Percentiles rank a stretch among this genome's conserved stretches.
These are phyloP conservation scores for Fusarium verticillioides DNA, from an alignment of 2,329 filamentous ascomycete genomes.

Conservation along the genomic window DNA sequence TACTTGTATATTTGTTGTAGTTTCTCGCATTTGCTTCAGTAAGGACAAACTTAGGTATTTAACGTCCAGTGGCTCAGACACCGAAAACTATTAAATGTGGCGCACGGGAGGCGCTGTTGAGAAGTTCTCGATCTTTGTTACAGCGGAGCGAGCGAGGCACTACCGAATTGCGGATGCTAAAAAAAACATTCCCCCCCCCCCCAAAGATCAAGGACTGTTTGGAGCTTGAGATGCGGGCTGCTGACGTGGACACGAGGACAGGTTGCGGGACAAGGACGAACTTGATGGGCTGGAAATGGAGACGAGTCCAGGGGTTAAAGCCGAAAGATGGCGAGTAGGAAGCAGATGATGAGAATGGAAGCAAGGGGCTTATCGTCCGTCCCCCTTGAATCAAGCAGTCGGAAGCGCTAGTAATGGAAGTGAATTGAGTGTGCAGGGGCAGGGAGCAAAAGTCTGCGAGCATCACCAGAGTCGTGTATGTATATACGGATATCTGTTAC, in stretches of 20 bases:
- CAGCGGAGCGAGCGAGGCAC: constrained; percentile 17
- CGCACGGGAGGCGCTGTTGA: constrained; percentile 18
- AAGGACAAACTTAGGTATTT: neutral
- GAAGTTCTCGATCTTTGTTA: neutral
- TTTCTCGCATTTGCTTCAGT: neutral
- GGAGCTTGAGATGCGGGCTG: constrained; percentile 16
- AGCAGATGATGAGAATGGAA: neutral
- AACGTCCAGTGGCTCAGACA: neutral
- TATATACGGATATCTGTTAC: neutral
- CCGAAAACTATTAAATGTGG: constrained; percentile 10
- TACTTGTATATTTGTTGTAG: neutral
- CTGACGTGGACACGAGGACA: constrained; percentile 39
- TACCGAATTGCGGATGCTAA: constrained; percentile 25
- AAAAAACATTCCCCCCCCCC: neutral
- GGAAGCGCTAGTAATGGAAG: neutral
- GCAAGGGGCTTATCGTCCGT: constrained; percentile 9
- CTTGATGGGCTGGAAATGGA: constrained; percentile 1
- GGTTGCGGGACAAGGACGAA: constrained; percentile 10
- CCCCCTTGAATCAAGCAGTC: constrained; percentile 17
- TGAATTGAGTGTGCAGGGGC: neutral
- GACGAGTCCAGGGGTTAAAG: constrained; percentile 20
- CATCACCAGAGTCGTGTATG: neutral
- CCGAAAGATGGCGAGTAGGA: neutral
- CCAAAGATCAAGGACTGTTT: constrained; percentile 1
- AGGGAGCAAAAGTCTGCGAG: neutral